Evolutionary conservation across 441 rosid genomes (phyloP).

Genomic region (Pelargonium cotyledonis): DNA sequence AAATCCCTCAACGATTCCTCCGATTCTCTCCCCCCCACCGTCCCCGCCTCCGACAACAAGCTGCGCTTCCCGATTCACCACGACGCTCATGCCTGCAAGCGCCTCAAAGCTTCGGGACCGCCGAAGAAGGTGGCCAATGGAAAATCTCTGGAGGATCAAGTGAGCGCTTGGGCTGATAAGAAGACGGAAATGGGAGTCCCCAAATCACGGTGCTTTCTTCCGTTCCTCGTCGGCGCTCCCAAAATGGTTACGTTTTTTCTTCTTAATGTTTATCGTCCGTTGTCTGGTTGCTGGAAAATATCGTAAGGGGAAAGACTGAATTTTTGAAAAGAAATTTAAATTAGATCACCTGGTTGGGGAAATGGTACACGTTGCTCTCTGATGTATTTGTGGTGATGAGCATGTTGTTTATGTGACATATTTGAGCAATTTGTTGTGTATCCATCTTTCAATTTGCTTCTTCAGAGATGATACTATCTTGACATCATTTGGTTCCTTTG

Average conservation of each 20-base stretch:
- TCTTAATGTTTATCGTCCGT: neutral
- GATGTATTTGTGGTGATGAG: too few species aligned
- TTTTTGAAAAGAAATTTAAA: too few species aligned
- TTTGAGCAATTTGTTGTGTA: too few species aligned
- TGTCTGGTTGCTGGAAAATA: neutral
- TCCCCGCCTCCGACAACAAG: conserved; percentile 11
- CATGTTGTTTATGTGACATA: too few species aligned
- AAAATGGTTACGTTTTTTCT: conserved; percentile 30
- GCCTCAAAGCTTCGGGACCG: conserved; percentile 15
- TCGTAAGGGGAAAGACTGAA: neutral
- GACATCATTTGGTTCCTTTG: too few species aligned
- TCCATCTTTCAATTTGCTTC: too few species aligned
- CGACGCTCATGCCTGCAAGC: conserved; percentile 11
- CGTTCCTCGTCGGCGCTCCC: conserved; percentile 54
- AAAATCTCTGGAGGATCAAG: conserved; percentile 39
- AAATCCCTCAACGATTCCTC: conserved; percentile 28
- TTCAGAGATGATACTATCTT: too few species aligned
- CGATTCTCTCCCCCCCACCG: conserved; percentile 17
- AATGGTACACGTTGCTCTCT: too few species aligned
- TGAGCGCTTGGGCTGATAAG: conserved; percentile 38
- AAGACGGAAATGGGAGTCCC: conserved; percentile 36
- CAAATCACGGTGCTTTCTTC: conserved; percentile 33
- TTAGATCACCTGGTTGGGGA: too few species aligned
- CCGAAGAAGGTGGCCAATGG: conserved; percentile 28
- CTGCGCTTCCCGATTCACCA: conserved; percentile 13